Evolutionary conservation across 768 basidiomycete species (phyloP).

Genomic region (Russula vinacea): DNA sequence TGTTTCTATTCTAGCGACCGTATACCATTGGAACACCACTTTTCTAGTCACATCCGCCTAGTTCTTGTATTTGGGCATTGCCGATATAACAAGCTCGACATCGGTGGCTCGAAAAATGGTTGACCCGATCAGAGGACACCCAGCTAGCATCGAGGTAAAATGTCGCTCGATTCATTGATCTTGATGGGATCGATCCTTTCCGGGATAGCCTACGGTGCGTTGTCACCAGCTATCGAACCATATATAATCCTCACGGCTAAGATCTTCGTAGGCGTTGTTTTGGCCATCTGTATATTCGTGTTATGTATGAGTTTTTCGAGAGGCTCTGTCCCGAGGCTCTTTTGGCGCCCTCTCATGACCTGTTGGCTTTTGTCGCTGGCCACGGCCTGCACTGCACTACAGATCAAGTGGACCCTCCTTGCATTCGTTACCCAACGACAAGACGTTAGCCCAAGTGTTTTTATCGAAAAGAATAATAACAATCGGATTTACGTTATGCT

Average conservation of each 20-base stretch:
- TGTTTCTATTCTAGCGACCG: conserved; percentile 7
- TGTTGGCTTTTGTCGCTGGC: conserved; percentile 26
- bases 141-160: conserved; percentile 6
- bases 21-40: background rate
- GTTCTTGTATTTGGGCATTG: conserved; percentile 25
- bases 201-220: conserved; percentile 33
- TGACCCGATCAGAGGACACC: background rate
- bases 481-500: conserved; percentile 30
- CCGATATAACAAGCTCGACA: conserved; percentile 10
- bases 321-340: background rate
- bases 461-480: conserved; percentile 28
- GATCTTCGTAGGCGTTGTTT: conserved; percentile 28
- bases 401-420: conserved; percentile 25
- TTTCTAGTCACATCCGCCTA: conserved; percentile 12
- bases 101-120: background rate
- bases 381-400: conserved; percentile 19
- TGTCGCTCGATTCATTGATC: conserved; percentile 15
- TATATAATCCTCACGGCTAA: background rate
- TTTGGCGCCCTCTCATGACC: conserved; percentile 11
- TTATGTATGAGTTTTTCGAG: conserved; percentile 6
- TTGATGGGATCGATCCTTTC: conserved; percentile 33
- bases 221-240: too few species aligned
- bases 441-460: conserved; percentile 32
- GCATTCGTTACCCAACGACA: conserved; percentile 32
- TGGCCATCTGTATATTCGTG: conserved; percentile 22